Percentiles rank a stretch among this genome's conserved stretches.
Conservation (phyloP, 2,329 filamentous ascomycete genomes). For the Botrytis deweyae region DNA sequence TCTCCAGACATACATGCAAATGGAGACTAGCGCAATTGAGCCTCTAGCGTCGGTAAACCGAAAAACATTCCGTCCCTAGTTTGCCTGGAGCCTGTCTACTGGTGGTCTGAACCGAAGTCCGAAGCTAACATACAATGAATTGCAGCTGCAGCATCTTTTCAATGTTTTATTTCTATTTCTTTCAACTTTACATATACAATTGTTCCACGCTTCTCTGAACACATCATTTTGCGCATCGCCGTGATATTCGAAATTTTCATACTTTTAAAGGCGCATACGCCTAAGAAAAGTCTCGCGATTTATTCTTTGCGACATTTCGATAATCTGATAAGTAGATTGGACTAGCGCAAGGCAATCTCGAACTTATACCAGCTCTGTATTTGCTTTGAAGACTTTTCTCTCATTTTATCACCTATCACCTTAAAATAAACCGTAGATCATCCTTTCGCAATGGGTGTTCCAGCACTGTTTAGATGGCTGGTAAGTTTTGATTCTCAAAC, state of each 20-base stretch:
- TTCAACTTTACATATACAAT: slow-evolving; percentile 4
- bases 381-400: not conserved
- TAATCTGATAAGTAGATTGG: slow-evolving; percentile 4
- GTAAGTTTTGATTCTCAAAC: slow-evolving; percentile 41
- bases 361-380: slow-evolving; percentile 6
- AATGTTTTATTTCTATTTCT: not conserved
- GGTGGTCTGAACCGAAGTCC: too few species aligned
- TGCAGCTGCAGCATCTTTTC: slow-evolving; percentile 14
- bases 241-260: not conserved
- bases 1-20: slow-evolving; percentile 4
- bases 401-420: not conserved
- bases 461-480: slow-evolving; percentile 74
- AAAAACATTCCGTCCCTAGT: slow-evolving; percentile 6
- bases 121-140: slow-evolving; percentile 6
- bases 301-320: slow-evolving; percentile 1
- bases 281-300: not conserved
- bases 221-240: not conserved
- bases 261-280: not conserved
- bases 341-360: not conserved
- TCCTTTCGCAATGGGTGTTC: slow-evolving; percentile 37
- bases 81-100: not conserved
- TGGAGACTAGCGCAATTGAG: slow-evolving; percentile 1
- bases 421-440: not conserved
- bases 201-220: not conserved
- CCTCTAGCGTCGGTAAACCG: not conserved